Conservation (phyloP, 495 filamentous ascomycete genomes). For the Lentithecium fluviatile region DNA sequence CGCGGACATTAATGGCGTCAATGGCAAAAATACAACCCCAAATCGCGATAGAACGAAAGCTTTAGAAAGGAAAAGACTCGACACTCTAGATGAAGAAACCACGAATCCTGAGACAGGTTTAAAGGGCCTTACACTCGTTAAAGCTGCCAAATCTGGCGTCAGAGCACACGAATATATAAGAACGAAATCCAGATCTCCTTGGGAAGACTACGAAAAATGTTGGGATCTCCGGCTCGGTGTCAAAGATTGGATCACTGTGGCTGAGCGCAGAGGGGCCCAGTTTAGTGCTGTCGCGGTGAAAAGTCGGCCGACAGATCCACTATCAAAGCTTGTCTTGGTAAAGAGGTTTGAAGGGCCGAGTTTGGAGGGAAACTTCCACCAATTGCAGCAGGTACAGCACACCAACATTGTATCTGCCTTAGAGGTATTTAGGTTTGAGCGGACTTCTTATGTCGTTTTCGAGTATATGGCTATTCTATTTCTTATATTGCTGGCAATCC, state of each 20-base stretch:
- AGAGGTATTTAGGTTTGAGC: neutral
- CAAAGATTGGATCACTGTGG: conserved; percentile 6
- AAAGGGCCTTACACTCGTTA: conserved; percentile 12
- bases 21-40: conserved; percentile 5
- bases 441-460: neutral
- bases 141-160: conserved; percentile 6
- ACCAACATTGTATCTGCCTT: too few species aligned
- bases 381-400: too few species aligned
- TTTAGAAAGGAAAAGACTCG: conserved; percentile 12
- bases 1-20: conserved; percentile 4
- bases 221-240: conserved; percentile 7
- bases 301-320: too few species aligned
- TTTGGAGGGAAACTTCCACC: too few species aligned
- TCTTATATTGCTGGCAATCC: conserved; percentile 3
- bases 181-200: conserved; percentile 8
- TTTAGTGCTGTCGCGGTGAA: neutral
- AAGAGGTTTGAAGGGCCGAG: too few species aligned
- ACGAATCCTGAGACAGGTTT: conserved; percentile 12
- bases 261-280: conserved; percentile 2
- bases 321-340: too few species aligned
- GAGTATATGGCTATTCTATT: conserved; percentile 5
- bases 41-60: conserved; percentile 9
- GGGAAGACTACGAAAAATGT: conserved; percentile 11
- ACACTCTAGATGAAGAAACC: conserved; percentile 14
- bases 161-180: conserved; percentile 15